phyloP scores from a whole-genome alignment of 805 yeast species.

The Debaryomyces hansenii region DNA sequence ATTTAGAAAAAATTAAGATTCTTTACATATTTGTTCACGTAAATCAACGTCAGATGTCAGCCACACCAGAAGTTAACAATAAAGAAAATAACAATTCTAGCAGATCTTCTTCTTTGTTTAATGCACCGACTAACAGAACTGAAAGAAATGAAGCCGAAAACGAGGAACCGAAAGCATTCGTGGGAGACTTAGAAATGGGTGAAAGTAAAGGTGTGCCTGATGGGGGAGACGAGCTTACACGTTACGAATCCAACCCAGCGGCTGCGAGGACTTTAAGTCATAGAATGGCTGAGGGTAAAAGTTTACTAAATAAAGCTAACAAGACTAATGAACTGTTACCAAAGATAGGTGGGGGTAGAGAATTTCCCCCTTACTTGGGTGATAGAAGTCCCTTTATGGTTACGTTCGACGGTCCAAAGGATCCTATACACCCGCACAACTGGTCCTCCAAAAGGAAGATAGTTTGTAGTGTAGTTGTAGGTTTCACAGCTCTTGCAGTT shows the following conservation, averaged over 20 bases:
- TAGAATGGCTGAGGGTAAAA: conserved; percentile 20
- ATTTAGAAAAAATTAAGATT: too few species aligned
- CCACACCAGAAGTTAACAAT: background rate
- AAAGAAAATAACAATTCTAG: background rate
- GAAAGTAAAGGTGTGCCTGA: conserved; percentile 8
- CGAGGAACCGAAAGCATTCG: background rate
- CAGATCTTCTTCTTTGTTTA: background rate
- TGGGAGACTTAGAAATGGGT: conserved; percentile 1
- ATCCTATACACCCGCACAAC: conserved; percentile 4
- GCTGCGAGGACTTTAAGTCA: conserved; percentile 17
- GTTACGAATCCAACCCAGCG: conserved; percentile 17
- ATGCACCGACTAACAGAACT: background rate
- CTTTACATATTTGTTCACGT: too few species aligned
- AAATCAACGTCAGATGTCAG: background rate
- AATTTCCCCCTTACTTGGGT: conserved; percentile 12
- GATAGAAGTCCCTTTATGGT: conserved; percentile 11
- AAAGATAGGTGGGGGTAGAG: conserved; percentile 16
- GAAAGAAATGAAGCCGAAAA: background rate
- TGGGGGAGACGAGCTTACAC: conserved; percentile 12
- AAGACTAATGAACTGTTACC: conserved; percentile 21
- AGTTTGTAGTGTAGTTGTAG: background rate
- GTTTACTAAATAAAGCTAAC: conserved; percentile 17
- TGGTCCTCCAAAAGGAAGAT: background rate
- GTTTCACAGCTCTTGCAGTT: conserved; percentile 1
- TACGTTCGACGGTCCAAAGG: conserved; percentile 9